Evolutionary conservation across 73 alveolate genomes (phyloP), one percentile per base, ranked within the genome.

Genomic region (Loxodes magnus): DNA sequence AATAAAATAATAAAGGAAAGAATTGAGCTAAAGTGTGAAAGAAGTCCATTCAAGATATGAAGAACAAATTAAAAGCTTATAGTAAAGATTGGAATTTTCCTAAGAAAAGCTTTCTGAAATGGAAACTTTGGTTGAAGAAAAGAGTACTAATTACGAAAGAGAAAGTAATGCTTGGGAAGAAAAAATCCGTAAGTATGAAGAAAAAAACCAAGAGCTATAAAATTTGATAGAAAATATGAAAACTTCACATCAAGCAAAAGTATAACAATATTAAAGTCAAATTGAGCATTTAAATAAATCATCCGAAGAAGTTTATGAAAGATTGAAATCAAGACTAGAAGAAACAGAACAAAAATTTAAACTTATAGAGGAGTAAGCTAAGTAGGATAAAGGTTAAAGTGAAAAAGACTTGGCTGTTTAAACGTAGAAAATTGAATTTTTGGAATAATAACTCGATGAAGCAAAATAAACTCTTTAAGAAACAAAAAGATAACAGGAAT

Each of bases 361-460:
- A 39, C 30, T 6, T 9, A n/a, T 10, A 39, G 53, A 39, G 1
- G 53, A 39, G 9, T 9, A 23, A 9, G 14, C 15, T 0, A 39
- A 39, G 19, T 12, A 9, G n/a, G 22, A 39, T 16, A 9, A 12
- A n/a, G 35, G 7, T 0, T 10, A 16, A 39, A 9, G 20, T n/a
- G n/a, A 39, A n/a, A n/a, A 39, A 39, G 92, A 88, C 53, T 67
- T 64, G 36, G 97, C 97, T 1, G 56, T 86, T 16, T 53, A 77
- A 6, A 57, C 76, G 14, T 64, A 82, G 56, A 84, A 80, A 43
- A 56, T 73, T 9, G 75, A 61, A 14, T 82, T 77, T 58, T 74
- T 67, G 51, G 86, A 75, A 25, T 68, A 77, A 15, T 15, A 39
- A 2, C 15, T 9, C 19, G 35, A 24, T 60, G 67, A 43, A 39